phyloP scores from a whole-genome alignment of 345 rosid species.

The Ailanthus altissimus region DNA sequence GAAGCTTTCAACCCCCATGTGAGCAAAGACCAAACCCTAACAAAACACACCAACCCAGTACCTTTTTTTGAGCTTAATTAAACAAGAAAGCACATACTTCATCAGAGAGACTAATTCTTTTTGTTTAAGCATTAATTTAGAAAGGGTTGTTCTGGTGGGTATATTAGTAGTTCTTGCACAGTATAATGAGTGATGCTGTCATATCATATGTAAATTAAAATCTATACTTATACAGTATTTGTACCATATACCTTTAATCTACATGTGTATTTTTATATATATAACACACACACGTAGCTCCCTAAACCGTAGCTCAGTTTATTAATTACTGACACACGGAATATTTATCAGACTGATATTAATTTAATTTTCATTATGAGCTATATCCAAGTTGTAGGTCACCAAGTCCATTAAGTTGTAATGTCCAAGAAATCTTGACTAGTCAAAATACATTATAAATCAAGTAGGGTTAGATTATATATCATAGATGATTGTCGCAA shows the following conservation, averaged over 20 bases:
- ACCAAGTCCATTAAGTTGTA: not conserved
- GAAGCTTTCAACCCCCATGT: not conserved
- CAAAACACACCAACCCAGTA: not conserved
- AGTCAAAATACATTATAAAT: constrained; percentile 4
- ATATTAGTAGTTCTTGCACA: too few species aligned
- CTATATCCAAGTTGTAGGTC: not conserved
- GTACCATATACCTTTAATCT: too few species aligned
- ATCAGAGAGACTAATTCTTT: not conserved
- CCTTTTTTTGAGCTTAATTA: not conserved
- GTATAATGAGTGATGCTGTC: too few species aligned
- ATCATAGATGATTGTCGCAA: not conserved
- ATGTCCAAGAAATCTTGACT: constrained; percentile 14
- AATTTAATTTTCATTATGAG: not conserved
- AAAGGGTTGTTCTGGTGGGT: too few species aligned
- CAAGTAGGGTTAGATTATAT: not conserved
- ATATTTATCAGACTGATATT: not conserved
- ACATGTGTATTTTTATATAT: not conserved
- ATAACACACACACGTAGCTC: too few species aligned
- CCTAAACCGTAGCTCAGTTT: not conserved
- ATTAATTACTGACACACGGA: too few species aligned
- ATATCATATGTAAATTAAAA: too few species aligned
- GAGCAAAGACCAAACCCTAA: not conserved
- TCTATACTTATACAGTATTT: too few species aligned
- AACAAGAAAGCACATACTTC: not conserved
- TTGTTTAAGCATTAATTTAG: not conserved